Evolutionary conservation across 305 asterid genomes (phyloP), one percentile per base, ranked within the genome.

Genomic region (Fraxinus latifolia): DNA sequence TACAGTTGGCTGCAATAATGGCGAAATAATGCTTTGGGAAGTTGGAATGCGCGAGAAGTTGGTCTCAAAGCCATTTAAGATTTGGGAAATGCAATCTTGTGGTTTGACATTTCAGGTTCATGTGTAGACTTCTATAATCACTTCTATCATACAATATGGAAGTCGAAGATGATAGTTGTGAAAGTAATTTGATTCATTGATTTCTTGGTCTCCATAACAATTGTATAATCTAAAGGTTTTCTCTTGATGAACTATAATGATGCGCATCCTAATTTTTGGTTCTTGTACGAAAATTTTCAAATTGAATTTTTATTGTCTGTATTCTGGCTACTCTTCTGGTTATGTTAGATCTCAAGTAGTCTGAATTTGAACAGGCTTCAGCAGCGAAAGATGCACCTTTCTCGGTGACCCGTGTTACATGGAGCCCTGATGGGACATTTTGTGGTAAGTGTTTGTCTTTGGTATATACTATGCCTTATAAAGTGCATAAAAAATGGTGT

Each of bases 11-110:
- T 89, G 97, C 86, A 90, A 32, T 82, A 90, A 81, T 87, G 98
- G 98, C 3, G 98, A 94, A 62, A 89, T 92, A 77, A 88, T 93
- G 15, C 92, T 94, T 65, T 94, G 98, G 97, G 98, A 93, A 83
- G 94, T 93, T 78, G 95, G 97, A 27, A 80, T 87, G 60, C 82
- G 98, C 65, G 98, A 94, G 85, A 94, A 91, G 88, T 80, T 94
- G 85, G 87, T 89, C 79, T 84, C 96, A 72, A 91, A 90, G 89
- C 93, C 93, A 34, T 94, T 94, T 82, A 94, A 91, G 88, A 87
- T 91, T 73, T 91, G 97, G 97, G 98, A 94, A 15, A 89, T 91
- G 37, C 92, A 87, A 82, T 77, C 94, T 82, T 88, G 94, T 86
- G 77, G 95, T 50, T 79, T 89, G 79, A 74, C 94, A 19, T 93